Base-by-base conservation (phyloP, 495 filamentous ascomycete genomes). In the Annulohypoxylon stygium region DNA sequence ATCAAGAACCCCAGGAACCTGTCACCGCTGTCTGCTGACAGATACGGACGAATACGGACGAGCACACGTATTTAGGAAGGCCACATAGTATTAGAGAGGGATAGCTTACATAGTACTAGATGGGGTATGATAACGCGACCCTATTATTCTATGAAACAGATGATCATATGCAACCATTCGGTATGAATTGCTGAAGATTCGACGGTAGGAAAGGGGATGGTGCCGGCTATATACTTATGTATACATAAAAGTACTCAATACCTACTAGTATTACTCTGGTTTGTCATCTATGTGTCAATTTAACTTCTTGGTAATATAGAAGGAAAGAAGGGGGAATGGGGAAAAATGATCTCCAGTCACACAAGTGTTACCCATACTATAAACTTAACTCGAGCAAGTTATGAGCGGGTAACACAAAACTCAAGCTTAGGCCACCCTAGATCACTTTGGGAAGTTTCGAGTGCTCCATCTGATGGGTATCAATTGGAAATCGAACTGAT, bases 121-220 rank as follows among this genome's bases (percentile, higher is more conserved):
- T 59, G 18, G 43, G 71, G 71, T 59, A 67, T 61, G 3, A 74
- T 67, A 60, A 60, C 41, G 62, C 71, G 71, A 74, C 50, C 18
- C 30, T 39, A 11, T 51, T 57, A 43, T 67, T 51, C 20, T 62
- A 43, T 18, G 25, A 67, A 67, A 26, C 39, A 62, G 37, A 48
- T 33, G 61, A 61, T 65, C 20, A 54, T 61, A 39, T 66, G 43
- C 26, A 51, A 10, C 18, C 12, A 11, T 23, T 60, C 20, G 57
- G 37, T 60, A 36, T 41, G 10, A 30, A n/a, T 25, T 41, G 37
- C 37, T 60, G 20, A 43, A 43, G 9, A n/a, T 43, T 23, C 9
- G 14, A 60, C 25, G 25, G 36, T n/a, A 26, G n/a, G 12, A 26
- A 6, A 18, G 30, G 11, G 3, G 12, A 3, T 45, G 18, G 16